Evolutionary conservation across 352 stramenopile species (phyloP).

Genomic region (Phytophthora colocasiae): DNA sequence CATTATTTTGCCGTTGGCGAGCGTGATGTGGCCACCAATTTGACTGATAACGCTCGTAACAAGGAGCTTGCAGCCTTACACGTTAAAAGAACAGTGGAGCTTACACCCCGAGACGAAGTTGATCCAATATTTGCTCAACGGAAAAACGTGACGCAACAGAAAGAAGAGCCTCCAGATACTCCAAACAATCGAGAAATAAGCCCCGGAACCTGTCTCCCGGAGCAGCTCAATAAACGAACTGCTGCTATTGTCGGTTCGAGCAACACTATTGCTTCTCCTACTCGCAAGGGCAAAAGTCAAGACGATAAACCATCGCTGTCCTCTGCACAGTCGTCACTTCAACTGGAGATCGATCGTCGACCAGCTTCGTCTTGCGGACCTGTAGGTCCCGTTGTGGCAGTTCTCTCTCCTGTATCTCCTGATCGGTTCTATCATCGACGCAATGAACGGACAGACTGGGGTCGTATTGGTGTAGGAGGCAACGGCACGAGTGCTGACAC

Average conservation of each 20-base stretch:
- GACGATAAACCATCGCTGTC: slow-evolving; percentile 13
- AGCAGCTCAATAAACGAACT: slow-evolving; percentile 60
- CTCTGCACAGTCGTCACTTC: slow-evolving; percentile 36
- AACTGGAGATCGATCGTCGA: slow-evolving; percentile 30
- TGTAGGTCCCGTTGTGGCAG: slow-evolving; percentile 29
- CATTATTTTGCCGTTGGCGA: slow-evolving; percentile 80
- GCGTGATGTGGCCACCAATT: slow-evolving; percentile 61
- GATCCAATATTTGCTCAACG: slow-evolving; percentile 39
- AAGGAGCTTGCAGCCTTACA: slow-evolving; percentile 68
- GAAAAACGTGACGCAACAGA: slow-evolving; percentile 12
- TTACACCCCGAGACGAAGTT: slow-evolving; percentile 61
- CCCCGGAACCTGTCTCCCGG: slow-evolving; percentile 50
- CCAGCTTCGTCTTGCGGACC: slow-evolving; percentile 24
- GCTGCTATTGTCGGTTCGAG: slow-evolving; percentile 26
- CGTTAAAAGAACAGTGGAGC: slow-evolving; percentile 48
- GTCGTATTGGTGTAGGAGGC: slow-evolving; percentile 73
- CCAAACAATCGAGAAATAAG: slow-evolving; percentile 13
- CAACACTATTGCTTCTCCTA: slow-evolving; percentile 4
- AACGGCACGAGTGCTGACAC: slow-evolving; percentile 59
- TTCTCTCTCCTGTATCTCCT: slow-evolving; percentile 45
- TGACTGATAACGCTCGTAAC: slow-evolving; percentile 70
- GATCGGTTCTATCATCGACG: slow-evolving; percentile 69
- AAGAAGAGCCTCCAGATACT: neutral
- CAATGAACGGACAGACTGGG: slow-evolving; percentile 76
- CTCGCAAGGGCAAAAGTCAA: slow-evolving; percentile 1